Conservation (phyloP, 805 yeast species). For the Metschnikowia santaceciliae region DNA sequence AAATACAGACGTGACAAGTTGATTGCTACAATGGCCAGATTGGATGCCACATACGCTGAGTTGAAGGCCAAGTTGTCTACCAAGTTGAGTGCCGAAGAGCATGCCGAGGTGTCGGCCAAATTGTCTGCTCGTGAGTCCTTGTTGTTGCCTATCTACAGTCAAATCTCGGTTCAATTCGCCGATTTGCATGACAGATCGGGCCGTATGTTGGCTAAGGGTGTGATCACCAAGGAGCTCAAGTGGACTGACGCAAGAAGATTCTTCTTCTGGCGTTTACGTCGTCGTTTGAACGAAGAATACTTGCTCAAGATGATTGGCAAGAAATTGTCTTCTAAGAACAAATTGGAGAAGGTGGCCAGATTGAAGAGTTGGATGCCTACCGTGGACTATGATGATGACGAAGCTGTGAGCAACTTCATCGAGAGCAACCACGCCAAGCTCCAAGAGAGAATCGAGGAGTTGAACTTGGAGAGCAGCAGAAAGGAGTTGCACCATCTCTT, state of each 20-base stretch:
- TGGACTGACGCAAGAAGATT: slow-evolving; percentile 88
- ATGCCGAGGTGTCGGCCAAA: slow-evolving; percentile 58
- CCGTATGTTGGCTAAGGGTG: slow-evolving; percentile 95
- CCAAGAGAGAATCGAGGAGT: slow-evolving; percentile 55
- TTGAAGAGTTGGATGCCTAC: slow-evolving; percentile 84
- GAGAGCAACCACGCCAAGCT: slow-evolving; percentile 69
- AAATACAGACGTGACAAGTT: slow-evolving; percentile 94
- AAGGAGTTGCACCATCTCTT: slow-evolving; percentile 56
- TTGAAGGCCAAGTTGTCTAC: slow-evolving; percentile 59
- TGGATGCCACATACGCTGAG: slow-evolving; percentile 71
- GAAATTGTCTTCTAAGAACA: slow-evolving; percentile 51
- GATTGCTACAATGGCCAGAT: slow-evolving; percentile 83
- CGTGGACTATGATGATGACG: slow-evolving; percentile 67
- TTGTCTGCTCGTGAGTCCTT: slow-evolving; percentile 74
- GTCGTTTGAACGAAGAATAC: slow-evolving; percentile 92
- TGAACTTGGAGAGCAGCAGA: slow-evolving; percentile 64
- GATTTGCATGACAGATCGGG: slow-evolving; percentile 97
- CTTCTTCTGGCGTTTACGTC: slow-evolving; percentile 98
- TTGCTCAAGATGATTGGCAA: slow-evolving; percentile 69
- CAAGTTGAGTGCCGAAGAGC: slow-evolving; percentile 58
- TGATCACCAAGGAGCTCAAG: slow-evolving; percentile 76
- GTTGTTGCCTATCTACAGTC: slow-evolving; percentile 84
- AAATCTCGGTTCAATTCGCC: slow-evolving; percentile 92
- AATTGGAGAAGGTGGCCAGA: slow-evolving; percentile 82
- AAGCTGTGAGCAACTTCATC: slow-evolving; percentile 77